phyloP scores from a whole-genome alignment of 2,329 filamentous ascomycete genomes.

The Sclerotinia trifoliorum region DNA sequence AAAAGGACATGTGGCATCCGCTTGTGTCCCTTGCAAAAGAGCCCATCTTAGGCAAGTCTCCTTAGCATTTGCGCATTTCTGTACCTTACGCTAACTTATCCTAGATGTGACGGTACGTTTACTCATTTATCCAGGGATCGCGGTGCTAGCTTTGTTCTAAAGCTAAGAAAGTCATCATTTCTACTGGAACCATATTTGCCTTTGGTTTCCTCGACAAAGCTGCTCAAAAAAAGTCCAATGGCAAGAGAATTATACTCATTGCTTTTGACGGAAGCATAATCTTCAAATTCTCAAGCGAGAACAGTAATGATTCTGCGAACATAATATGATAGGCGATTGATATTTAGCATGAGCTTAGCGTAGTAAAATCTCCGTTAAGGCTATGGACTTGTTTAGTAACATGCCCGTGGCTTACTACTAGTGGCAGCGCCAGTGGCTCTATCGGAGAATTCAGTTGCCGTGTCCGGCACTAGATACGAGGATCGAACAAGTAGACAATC shows the following conservation, averaged over 20 bases:
- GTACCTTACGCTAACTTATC: constrained; percentile 39
- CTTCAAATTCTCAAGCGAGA: constrained; percentile 13
- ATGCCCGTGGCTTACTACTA: constrained; percentile 3
- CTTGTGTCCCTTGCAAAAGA: constrained; percentile 81
- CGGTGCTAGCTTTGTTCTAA: constrained; percentile 23
- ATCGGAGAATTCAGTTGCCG: not conserved
- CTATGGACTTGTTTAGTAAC: constrained; percentile 9
- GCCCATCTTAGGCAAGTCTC: constrained; percentile 66
- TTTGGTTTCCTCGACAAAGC: not conserved
- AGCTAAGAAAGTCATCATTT: not conserved
- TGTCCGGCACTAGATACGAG: not conserved
- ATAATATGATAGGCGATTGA: not conserved
- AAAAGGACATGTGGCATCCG: constrained; percentile 80
- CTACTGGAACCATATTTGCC: not conserved
- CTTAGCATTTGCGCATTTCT: constrained; percentile 16
- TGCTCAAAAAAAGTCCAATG: no score
- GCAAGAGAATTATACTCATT: not conserved
- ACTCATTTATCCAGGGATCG: not conserved
- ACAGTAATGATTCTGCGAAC: not conserved
- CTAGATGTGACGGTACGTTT: constrained; percentile 64
- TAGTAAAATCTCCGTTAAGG: not conserved
- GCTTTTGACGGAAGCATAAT: not conserved
- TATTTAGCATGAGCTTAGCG: not conserved
- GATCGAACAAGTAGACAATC: not conserved
- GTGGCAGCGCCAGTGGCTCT: not conserved